These are phyloP conservation scores for Volvariella volvacea DNA, from an alignment of 1,284 basidiomycete genomes.

Conservation along the genomic window DNA sequence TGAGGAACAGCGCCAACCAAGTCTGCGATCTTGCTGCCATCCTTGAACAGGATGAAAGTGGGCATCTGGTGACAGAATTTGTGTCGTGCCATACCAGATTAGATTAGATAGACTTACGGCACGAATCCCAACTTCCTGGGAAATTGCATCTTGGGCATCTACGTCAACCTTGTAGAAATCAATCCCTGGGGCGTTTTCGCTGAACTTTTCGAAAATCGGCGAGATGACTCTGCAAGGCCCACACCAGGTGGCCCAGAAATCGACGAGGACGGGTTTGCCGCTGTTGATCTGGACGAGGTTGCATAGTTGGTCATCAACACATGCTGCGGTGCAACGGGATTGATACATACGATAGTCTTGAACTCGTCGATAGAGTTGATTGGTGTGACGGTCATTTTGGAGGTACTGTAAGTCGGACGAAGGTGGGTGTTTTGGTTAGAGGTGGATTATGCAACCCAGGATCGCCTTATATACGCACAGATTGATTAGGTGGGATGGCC, in stretches of 20 bases:
- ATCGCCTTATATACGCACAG: too few relatives aligned
- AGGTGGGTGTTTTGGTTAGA: too few relatives aligned
- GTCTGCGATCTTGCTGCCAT: conserved; percentile 26
- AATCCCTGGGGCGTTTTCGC: conserved; percentile 23
- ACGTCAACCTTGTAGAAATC: conserved; percentile 81
- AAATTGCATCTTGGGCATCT: conserved; percentile 49
- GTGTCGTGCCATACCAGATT: too few relatives aligned
- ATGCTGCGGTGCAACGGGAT: not conserved
- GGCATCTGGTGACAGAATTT: conserved; percentile 28
- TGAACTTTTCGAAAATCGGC: conserved; percentile 71
- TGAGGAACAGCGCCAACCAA: conserved; percentile 26
- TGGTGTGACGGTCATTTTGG: conserved; percentile 25
- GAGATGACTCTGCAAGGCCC: conserved; percentile 75
- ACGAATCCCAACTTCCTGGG: conserved; percentile 65
- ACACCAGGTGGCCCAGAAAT: conserved; percentile 77
- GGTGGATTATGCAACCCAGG: too few relatives aligned
- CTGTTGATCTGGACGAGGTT: conserved; percentile 43
- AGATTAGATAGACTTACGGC: conserved; percentile 39
- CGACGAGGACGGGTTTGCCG: conserved; percentile 58
- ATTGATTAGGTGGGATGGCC: too few relatives aligned
- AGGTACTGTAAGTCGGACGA: not conserved
- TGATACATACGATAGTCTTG: conserved; percentile 22
- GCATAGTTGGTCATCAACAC: not conserved
- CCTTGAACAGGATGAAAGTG: conserved; percentile 29
- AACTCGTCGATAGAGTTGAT: conserved; percentile 26